Evolutionary conservation across 2,329 filamentous ascomycete genomes (phyloP).

Genomic region (Trichoderma sp.): DNA sequence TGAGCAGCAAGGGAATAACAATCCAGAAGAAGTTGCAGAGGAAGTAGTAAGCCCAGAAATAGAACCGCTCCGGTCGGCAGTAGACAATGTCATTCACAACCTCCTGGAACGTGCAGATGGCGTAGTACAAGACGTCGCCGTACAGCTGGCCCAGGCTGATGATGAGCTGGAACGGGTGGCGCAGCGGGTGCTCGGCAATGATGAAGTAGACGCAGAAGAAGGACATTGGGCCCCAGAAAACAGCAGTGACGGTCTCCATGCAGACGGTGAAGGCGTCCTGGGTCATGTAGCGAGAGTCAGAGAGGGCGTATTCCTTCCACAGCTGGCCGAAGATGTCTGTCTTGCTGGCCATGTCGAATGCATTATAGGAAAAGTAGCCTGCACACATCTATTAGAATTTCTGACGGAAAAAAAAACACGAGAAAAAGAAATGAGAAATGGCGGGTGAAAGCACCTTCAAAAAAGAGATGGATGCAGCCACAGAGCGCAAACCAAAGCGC

Average conservation of each 20-base stretch:
- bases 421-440: not conserved
- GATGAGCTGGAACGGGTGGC: conserved; percentile 51
- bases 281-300: conserved; percentile 58
- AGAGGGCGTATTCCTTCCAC: conserved; percentile 61
- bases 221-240: conserved; percentile 56
- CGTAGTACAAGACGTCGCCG: conserved; percentile 55
- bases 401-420: not conserved
- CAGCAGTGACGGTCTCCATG: conserved; percentile 57
- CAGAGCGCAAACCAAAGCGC: conserved; percentile 78
- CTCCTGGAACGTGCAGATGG: conserved; percentile 48
- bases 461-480: conserved; percentile 51
- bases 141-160: conserved; percentile 53
- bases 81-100: conserved; percentile 43
- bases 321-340: conserved; percentile 53
- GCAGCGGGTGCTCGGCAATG: conserved; percentile 46
- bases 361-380: conserved; percentile 54
- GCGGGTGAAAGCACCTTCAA: too few relatives aligned
- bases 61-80: conserved; percentile 53
- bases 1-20: conserved; percentile 45
- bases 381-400: not conserved
- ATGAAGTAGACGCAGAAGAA: conserved; percentile 50
- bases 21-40: conserved; percentile 57
- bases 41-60: conserved; percentile 57
- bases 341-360: conserved; percentile 42
- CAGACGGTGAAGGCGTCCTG: conserved; percentile 56